Evolutionary conservation across 2,329 filamentous ascomycete genomes (phyloP), one percentile per base, ranked within the genome.

Genomic region (Epichloe bromicola): DNA sequence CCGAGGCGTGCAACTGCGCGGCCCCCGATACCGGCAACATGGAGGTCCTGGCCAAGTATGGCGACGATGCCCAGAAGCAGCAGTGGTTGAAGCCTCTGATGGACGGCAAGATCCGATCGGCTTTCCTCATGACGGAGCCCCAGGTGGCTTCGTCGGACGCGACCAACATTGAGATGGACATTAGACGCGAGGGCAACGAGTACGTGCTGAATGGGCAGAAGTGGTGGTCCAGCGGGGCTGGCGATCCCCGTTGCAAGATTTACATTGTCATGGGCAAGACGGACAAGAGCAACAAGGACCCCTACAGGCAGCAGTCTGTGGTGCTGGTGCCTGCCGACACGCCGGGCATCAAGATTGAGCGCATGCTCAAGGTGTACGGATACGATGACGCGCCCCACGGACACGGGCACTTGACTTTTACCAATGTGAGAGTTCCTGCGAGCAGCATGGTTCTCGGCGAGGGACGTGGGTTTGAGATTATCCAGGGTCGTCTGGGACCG

Each of bases 371-470:
- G 48, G 91, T 97, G 57, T 95, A 94, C 69, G 93, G 93, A 52
- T 97, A 89, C 70, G 93, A 97, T 66, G 93, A 98, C 61, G 93
- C 93, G n/a, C 93, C 93, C 2, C 93, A 98, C 67, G 93, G 93
- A 51, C 93, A 98, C 71, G 93, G 89, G 43, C 91, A 98, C 69
- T 82, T 98, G 64, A 79, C 74, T 37, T 97, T 98, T 71, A 76
- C 83, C 53, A 85, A 97, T 65, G 93, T 97, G 55, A 86, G 91
- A 53, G 87, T 98, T 0, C 91, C 91, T 7, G 81, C 75, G 34
- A 73, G 74, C 61, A 93, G 87, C 72, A 84, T 98, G 63, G 86
- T 97, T 11, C 83, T 98, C 3, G 91, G 93, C 54, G 88, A 93
- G 67, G 93, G 93, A 57, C 83, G 88, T 56, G 93, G 93, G 19